Evolutionary conservation across 345 rosid genomes (phyloP).

Genomic region (Microthlaspi erraticum): DNA sequence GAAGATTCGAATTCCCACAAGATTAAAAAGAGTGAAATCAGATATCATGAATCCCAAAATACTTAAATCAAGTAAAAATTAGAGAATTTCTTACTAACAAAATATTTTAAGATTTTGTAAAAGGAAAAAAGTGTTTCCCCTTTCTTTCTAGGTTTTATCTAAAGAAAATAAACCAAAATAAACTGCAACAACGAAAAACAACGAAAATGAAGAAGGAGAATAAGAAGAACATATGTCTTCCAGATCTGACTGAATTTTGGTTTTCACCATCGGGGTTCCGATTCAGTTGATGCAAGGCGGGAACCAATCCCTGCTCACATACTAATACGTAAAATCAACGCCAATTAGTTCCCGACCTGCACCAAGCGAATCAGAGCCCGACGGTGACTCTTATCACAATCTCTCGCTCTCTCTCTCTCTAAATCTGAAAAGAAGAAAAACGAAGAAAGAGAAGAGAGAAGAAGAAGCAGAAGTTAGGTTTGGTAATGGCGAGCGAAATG

Average conservation of each 20-base stretch:
- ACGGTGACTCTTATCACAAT: conserved; percentile 50
- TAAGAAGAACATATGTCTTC: not conserved
- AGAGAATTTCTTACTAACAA: not conserved
- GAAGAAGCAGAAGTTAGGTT: not conserved
- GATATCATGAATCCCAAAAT: not conserved
- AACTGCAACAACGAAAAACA: not conserved
- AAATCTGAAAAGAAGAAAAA: not conserved
- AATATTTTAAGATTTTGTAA: not conserved
- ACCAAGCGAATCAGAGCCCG: conserved; percentile 99
- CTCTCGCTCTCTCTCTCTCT: not conserved
- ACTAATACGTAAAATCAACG: conserved; percentile 31
- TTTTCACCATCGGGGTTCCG: conserved; percentile 72
- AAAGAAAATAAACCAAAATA: not conserved
- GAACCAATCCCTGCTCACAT: conserved; percentile 57
- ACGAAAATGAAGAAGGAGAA: not conserved
- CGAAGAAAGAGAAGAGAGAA: conserved; percentile 4
- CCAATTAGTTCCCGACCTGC: conserved; percentile 98
- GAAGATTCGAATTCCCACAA: not conserved
- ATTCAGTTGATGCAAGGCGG: conserved; percentile 99
- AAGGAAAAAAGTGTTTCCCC: not conserved
- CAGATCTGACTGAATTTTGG: conserved; percentile 27
- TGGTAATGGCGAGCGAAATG: conserved; percentile 10
- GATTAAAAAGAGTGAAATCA: not conserved
- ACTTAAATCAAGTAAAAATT: not conserved
- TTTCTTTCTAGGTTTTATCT: not conserved